Conservation (phyloP, 371 early-diverging fungal species). For the Mortierella sp. region DNA sequence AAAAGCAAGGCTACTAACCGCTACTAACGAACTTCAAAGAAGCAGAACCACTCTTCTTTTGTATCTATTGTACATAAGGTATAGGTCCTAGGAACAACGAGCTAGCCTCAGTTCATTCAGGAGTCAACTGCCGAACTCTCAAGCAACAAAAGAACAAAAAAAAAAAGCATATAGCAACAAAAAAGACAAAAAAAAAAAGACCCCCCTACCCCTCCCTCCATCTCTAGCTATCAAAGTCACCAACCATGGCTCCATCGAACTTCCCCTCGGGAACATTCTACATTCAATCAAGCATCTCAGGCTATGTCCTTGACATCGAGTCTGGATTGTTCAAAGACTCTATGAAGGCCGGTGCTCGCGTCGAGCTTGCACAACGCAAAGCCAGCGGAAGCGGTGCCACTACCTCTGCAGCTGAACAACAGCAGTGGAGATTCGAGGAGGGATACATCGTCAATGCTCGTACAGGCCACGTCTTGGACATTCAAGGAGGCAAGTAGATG, state of each 20-base stretch:
- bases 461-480: constrained; percentile 51
- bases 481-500: constrained; percentile 45
- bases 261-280: constrained; percentile 45
- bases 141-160: constrained; percentile 8
- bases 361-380: constrained; percentile 43
- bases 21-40: constrained; percentile 30
- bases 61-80: constrained; percentile 35
- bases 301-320: constrained; percentile 50
- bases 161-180: constrained; percentile 10
- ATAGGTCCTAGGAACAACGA: neutral
- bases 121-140: neutral
- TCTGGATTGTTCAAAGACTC: constrained; percentile 52
- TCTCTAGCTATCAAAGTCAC: neutral
- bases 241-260: constrained; percentile 40
- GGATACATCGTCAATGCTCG: constrained; percentile 45
- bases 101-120: neutral
- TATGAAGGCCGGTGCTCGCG: constrained; percentile 47
- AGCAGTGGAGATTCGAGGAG: constrained; percentile 51
- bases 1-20: constrained; percentile 23
- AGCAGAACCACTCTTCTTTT: constrained; percentile 17
- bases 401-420: constrained; percentile 31
- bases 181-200: constrained; percentile 8
- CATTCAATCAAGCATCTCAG: constrained; percentile 46
- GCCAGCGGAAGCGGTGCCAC: constrained; percentile 27
- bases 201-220: neutral